Conservation (phyloP, 2,329 filamentous ascomycete genomes). For the Ophiocordyceps camponoti-rufipedis region DNA sequence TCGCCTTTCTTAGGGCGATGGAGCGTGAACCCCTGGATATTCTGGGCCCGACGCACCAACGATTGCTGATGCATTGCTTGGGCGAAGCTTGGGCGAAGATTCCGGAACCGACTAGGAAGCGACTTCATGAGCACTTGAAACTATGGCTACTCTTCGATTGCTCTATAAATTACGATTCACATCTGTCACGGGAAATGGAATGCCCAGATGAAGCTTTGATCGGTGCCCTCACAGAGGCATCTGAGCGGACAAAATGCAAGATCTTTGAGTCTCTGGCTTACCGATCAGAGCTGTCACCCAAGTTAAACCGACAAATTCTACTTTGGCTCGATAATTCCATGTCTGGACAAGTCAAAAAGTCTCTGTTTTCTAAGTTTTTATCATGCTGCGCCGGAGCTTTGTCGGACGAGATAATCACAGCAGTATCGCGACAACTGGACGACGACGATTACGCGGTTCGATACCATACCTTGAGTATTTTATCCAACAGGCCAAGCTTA, state of each 20-base stretch:
- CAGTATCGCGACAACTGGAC: neutral
- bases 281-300: too few species aligned
- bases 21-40: neutral
- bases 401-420: neutral
- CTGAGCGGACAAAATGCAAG: neutral
- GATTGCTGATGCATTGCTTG: slow-evolving; percentile 1
- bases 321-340: neutral
- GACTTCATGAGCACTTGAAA: neutral
- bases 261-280: neutral
- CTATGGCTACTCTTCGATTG: neutral
- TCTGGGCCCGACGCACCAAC: slow-evolving; percentile 1
- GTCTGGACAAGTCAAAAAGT: neutral
- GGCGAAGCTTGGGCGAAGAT: neutral
- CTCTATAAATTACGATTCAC: neutral
- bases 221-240: neutral
- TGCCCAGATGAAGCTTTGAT: neutral
- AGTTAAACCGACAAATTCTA: too few species aligned
- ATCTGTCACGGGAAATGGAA: neutral
- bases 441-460: neutral
- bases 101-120: neutral
- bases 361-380: neutral
- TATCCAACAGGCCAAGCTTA: neutral
- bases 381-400: neutral
- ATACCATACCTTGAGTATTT: neutral
- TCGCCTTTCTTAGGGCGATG: neutral